Conservation (phyloP, 306 rosid genomes). For the Malus sieversii region DNA sequence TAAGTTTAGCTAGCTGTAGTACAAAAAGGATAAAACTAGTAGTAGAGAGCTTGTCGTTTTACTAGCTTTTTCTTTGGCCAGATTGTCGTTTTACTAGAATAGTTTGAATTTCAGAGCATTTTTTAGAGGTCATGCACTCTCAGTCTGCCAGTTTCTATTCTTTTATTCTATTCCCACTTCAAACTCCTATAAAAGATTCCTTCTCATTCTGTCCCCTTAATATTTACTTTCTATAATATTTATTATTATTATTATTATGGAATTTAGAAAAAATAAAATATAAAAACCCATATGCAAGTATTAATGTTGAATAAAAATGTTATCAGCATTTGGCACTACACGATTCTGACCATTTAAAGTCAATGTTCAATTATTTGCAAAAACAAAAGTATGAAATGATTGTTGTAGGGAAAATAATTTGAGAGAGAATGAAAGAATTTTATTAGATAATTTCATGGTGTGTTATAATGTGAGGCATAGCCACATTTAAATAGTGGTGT, state of each 20-base stretch:
- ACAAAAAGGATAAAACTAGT: background rate
- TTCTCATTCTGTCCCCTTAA: background rate
- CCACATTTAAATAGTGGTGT: too few species aligned
- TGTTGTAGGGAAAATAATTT: too few species aligned
- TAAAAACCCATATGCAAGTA: background rate
- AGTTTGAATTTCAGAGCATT: slow-evolving; percentile 80
- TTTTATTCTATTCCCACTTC: slow-evolving; percentile 31
- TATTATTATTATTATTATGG: background rate
- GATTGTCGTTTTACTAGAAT: slow-evolving; percentile 29
- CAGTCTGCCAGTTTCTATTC: slow-evolving; percentile 47
- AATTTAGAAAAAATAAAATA: background rate
- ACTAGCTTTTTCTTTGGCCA: background rate
- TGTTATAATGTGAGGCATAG: too few species aligned
- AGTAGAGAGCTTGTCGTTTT: slow-evolving; percentile 40
- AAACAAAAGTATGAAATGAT: too few species aligned
- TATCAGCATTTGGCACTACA: too few species aligned
- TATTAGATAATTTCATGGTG: too few species aligned
- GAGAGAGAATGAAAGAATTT: too few species aligned
- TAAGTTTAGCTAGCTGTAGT: background rate
- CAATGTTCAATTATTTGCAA: background rate
- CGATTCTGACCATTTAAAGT: background rate
- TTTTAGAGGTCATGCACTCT: slow-evolving; percentile 34
- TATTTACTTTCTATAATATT: background rate
- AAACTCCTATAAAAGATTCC: slow-evolving; percentile 61
- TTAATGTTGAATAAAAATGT: too few species aligned